A percentile compares a stretch with the other conserved stretches of the same genome.
Conservation (phyloP, 163 green algal species). For the Volvox carteri region DNA sequence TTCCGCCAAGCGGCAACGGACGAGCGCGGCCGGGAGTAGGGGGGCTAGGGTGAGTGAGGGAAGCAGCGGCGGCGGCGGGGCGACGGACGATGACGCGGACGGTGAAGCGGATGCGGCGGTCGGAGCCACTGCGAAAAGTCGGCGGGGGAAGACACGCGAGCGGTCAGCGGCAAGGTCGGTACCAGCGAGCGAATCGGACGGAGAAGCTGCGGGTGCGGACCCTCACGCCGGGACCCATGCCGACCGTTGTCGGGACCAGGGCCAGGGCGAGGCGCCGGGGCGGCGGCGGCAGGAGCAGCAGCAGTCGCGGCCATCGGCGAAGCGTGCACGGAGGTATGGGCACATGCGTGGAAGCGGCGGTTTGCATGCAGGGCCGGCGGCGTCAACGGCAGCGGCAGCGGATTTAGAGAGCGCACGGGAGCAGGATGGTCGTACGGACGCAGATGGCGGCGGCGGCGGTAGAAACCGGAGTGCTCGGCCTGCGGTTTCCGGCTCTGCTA, state of each 20-base stretch:
- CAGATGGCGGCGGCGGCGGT: neutral
- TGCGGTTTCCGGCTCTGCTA: neutral
- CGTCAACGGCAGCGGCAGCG: neutral
- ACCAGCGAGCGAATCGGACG: neutral
- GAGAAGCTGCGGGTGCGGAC: neutral
- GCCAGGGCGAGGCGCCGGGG: neutral
- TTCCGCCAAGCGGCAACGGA: conserved; percentile 17
- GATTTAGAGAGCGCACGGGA: neutral
- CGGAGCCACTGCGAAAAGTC: neutral
- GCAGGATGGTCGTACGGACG: neutral
- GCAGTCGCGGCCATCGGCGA: neutral
- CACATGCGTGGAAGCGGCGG: neutral
- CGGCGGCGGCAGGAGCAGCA: neutral
- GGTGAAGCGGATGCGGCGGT: neutral
- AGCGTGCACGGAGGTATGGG: neutral
- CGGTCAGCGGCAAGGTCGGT: neutral
- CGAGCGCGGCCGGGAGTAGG: neutral
- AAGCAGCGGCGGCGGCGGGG: neutral
- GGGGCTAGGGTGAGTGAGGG: neutral
- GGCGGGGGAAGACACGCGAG: neutral
- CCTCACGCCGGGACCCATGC: neutral
- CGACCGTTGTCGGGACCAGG: neutral
- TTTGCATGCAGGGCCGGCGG: neutral
- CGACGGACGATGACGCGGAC: neutral
- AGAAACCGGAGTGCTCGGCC: neutral